phyloP scores from a whole-genome alignment of 2,329 filamentous ascomycete species.

The Fusarium goolgardi region DNA sequence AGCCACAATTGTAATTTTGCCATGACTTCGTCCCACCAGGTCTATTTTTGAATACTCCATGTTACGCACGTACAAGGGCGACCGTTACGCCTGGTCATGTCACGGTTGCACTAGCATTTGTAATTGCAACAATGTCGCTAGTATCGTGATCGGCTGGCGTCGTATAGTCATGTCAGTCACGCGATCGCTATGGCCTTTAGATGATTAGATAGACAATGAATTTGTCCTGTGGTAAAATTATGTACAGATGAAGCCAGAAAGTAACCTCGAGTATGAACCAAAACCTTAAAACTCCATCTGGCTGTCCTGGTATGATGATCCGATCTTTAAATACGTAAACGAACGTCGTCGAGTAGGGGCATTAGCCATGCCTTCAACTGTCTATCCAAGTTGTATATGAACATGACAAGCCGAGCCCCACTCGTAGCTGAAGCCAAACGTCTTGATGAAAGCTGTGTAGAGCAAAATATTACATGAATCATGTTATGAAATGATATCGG shows the following conservation, averaged over 20 bases:
- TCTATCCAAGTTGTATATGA: slow-evolving; percentile 23
- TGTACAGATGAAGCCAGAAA: slow-evolving; percentile 35
- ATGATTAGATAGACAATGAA: slow-evolving; percentile 12
- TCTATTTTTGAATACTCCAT: not conserved
- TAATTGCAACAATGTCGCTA: not conserved
- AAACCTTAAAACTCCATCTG: slow-evolving; percentile 22
- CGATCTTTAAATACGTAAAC: slow-evolving; percentile 13
- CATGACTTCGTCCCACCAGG: not conserved
- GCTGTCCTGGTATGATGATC: slow-evolving; percentile 1
- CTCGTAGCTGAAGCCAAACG: slow-evolving; percentile 26
- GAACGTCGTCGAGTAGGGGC: slow-evolving; percentile 3
- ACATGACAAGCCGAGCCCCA: slow-evolving; percentile 17
- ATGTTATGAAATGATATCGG: slow-evolving; percentile 27
- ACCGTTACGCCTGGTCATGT: not conserved
- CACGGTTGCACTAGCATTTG: not conserved
- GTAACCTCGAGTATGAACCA: slow-evolving; percentile 17
- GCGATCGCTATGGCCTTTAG: not conserved
- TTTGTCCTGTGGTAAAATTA: slow-evolving; percentile 40
- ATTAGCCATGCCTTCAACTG: not conserved
- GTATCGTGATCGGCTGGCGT: too few species aligned
- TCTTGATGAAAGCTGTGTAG: slow-evolving; percentile 34
- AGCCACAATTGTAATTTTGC: not conserved
- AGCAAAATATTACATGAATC: slow-evolving; percentile 29
- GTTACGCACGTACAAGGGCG: not conserved
- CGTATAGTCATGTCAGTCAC: not conserved